phyloP scores from a whole-genome alignment of 495 filamentous ascomycete genomes.

The Letharia lupina region DNA sequence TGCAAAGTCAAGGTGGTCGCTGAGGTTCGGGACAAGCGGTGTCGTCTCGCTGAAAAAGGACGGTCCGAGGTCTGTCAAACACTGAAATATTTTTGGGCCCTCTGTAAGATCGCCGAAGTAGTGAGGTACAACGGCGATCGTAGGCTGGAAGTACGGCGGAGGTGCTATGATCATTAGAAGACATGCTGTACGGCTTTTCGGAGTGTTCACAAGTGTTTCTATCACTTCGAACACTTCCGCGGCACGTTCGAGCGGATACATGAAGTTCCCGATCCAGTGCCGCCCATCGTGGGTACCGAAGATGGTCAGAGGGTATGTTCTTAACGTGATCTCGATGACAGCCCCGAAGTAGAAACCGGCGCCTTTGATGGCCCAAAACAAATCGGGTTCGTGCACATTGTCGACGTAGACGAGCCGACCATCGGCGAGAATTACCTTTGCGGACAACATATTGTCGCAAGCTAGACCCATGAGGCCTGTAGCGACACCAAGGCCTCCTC shows the following conservation, averaged over 20 bases:
- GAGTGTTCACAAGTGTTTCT: slow-evolving; percentile 17
- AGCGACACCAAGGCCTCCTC: slow-evolving; percentile 25
- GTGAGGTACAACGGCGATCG: slow-evolving; percentile 15
- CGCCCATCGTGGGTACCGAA: slow-evolving; percentile 17
- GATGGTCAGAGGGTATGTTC: slow-evolving; percentile 24
- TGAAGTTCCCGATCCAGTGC: slow-evolving; percentile 26
- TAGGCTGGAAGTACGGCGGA: slow-evolving; percentile 20
- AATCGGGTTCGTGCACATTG: slow-evolving; percentile 30
- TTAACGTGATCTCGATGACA: slow-evolving; percentile 28
- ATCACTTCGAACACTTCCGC: slow-evolving; percentile 23
- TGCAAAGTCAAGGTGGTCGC: slow-evolving; percentile 20
- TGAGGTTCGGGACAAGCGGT: slow-evolving; percentile 17
- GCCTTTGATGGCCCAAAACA: slow-evolving; percentile 43
- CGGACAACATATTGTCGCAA: slow-evolving; percentile 28
- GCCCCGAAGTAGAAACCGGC: slow-evolving; percentile 51
- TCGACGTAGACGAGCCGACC: slow-evolving; percentile 28
- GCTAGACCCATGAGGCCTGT: slow-evolving; percentile 17
- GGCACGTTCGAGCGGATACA: slow-evolving; percentile 24
- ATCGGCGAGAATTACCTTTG: slow-evolving; percentile 27
- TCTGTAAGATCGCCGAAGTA: slow-evolving; percentile 22
- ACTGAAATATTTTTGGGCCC: slow-evolving; percentile 18
- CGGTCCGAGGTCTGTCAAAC: slow-evolving; percentile 20
- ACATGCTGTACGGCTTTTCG: slow-evolving; percentile 23
- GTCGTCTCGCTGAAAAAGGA: slow-evolving; percentile 7
- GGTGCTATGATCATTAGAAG: slow-evolving; percentile 25